These are phyloP conservation scores for Pseudocercospora cruenta DNA, from an alignment of 2,329 filamentous ascomycete species.

Conservation along the genomic window DNA sequence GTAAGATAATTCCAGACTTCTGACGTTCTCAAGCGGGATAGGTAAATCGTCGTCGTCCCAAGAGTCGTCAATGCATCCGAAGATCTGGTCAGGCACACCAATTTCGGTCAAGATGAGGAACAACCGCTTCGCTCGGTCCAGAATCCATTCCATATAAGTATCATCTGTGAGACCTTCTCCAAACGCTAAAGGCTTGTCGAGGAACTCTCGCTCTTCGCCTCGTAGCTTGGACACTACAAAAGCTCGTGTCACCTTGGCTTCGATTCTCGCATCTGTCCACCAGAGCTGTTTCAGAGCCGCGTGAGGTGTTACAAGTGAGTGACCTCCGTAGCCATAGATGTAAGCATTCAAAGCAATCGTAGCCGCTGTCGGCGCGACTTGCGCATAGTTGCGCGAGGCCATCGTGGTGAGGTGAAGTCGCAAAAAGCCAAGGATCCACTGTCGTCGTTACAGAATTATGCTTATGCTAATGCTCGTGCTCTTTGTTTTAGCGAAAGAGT, in stretches of 20 bases:
- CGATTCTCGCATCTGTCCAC: slow-evolving; percentile 73
- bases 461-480: slow-evolving; percentile 9
- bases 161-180: slow-evolving; percentile 70
- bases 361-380: slow-evolving; percentile 41
- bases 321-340: slow-evolving; percentile 55
- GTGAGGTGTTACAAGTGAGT: slow-evolving; percentile 55
- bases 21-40: slow-evolving; percentile 66
- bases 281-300: slow-evolving; percentile 59
- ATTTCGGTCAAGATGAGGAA: slow-evolving; percentile 74
- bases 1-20: slow-evolving; percentile 63
- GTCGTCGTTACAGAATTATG: slow-evolving; percentile 8
- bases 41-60: slow-evolving; percentile 79
- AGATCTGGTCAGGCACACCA: slow-evolving; percentile 72
- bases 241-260: slow-evolving; percentile 68
- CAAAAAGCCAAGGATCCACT: slow-evolving; percentile 1
- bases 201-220: slow-evolving; percentile 63
- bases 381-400: slow-evolving; percentile 41
- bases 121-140: slow-evolving; percentile 68
- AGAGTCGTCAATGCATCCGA: slow-evolving; percentile 72
- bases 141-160: slow-evolving; percentile 79
- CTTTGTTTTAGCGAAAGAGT: slow-evolving; percentile 1
- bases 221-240: slow-evolving; percentile 69
- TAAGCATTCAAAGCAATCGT: slow-evolving; percentile 52
- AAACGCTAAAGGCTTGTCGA: slow-evolving; percentile 67
- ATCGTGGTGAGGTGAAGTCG: slow-evolving; percentile 19